These are phyloP conservation scores for Aspergillus bridgeri DNA, from an alignment of 495 filamentous ascomycete genomes.

Conservation along the genomic window DNA sequence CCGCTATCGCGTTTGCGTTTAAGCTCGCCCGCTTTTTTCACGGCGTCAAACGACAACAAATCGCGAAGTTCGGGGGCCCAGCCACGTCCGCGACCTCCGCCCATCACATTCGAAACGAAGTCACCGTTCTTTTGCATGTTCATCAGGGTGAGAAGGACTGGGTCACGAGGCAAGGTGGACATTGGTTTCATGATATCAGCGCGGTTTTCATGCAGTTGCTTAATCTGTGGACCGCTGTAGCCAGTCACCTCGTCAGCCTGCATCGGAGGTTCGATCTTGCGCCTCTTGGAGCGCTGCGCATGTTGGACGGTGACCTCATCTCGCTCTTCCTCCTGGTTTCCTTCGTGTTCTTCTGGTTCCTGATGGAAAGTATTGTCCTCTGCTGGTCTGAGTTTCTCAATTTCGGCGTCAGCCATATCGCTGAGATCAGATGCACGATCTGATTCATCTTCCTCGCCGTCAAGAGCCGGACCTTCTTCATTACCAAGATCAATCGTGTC, in stretches of 20 bases:
- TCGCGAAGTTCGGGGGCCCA: constrained; percentile 92
- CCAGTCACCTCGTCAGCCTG: constrained; percentile 64
- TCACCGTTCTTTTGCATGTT: constrained; percentile 83
- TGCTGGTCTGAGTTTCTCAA: constrained; percentile 39
- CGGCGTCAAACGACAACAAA: constrained; percentile 75
- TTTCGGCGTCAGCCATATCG: constrained; percentile 50
- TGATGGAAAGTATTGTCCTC: constrained; percentile 54
- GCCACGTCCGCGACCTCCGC: constrained; percentile 67
- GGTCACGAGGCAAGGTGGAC: constrained; percentile 79
- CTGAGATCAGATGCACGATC: constrained; percentile 51
- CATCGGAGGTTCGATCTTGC: constrained; percentile 55
- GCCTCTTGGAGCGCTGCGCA: constrained; percentile 70
- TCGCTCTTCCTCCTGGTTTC: constrained; percentile 51
- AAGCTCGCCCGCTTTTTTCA: constrained; percentile 72
- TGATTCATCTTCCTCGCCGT: constrained; percentile 58
- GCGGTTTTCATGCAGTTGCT: constrained; percentile 73
- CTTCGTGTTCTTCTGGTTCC: constrained; percentile 43
- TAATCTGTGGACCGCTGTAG: constrained; percentile 58
- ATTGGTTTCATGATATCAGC: constrained; percentile 76
- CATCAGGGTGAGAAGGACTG: constrained; percentile 80
- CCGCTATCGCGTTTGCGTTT: constrained; percentile 94
- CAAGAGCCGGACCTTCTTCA: constrained; percentile 50
- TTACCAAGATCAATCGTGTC: constrained; percentile 46
- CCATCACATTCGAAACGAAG: constrained; percentile 74
- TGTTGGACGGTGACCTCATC: constrained; percentile 52